Percentiles rank a stretch among this genome's conserved stretches.
phyloP scores from a whole-genome alignment of 2,329 filamentous ascomycete species.

The Ophiocordyceps camponoti-saundersi region DNA sequence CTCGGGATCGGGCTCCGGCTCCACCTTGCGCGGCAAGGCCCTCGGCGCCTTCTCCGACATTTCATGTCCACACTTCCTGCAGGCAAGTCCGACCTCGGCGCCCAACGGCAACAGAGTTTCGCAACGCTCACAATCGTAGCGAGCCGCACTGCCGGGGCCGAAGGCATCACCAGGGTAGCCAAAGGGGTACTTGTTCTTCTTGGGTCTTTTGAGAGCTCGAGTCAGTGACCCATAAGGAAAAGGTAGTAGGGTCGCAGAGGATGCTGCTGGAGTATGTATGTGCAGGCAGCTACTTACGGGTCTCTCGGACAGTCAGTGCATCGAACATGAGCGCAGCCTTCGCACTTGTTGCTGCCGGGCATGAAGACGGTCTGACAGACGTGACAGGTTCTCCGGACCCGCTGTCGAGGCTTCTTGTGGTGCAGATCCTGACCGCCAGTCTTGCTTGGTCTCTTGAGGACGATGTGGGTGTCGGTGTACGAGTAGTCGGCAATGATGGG shows the following conservation, averaged over 20 bases:
- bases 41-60: conserved; percentile 44
- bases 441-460: conserved; percentile 46
- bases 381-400: conserved; percentile 62
- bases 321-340: conserved; percentile 51
- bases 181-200: conserved; percentile 51
- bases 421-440: conserved; percentile 54
- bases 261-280: too few species aligned
- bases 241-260: not conserved
- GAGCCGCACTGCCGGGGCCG: conserved; percentile 30
- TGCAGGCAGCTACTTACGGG: conserved; percentile 38
- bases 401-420: conserved; percentile 53
- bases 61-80: conserved; percentile 41
- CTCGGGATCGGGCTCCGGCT: conserved; percentile 44
- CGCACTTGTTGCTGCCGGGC: conserved; percentile 43
- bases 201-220: conserved; percentile 31
- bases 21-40: conserved; percentile 39
- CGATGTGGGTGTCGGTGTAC: conserved; percentile 26
- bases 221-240: not conserved
- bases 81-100: conserved; percentile 33
- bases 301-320: conserved; percentile 71
- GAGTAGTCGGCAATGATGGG: conserved; percentile 33
- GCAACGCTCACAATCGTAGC: conserved; percentile 47
- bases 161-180: conserved; percentile 53
- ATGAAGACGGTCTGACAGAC: conserved; percentile 49
- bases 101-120: conserved; percentile 35